Evolutionary conservation across 768 basidiomycete genomes (phyloP), one percentile per base, ranked within the genome.

Genomic region (Termitomyces sp.): DNA sequence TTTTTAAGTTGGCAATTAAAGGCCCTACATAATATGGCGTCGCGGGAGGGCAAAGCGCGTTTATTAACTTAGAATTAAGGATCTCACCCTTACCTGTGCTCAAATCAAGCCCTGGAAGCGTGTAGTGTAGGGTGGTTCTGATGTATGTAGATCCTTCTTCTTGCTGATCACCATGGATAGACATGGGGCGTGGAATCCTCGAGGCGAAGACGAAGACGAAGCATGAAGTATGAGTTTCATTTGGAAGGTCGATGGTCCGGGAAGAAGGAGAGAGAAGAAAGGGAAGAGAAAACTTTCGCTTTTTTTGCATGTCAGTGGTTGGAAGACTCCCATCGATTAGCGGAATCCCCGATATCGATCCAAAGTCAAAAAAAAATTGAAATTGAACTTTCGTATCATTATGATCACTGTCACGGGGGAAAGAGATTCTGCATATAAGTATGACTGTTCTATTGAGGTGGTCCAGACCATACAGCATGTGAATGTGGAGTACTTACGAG

Each of bases 161-260:
- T 44, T 24, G 22, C 4, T 24, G 22, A 3, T 34, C 2, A 16
- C 5, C 6, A 30, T 30, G 45, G 45, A n/a, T 46, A 12, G 9
- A 8, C 22, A 33, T n/a, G 30, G n/a, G 44, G 30, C 58, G 55
- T 60, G 59, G 43, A 18, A 14, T 54, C 59, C 59, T 56, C 55
- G 59, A 60, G 59, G 59, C 52, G 39, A 26, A n/a, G 34, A 9
- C 22, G 44, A 34, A 27, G 34, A 16, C 16, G 44, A 55, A 55
- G 54, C 32, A 39, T 14, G 49, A 37, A 50, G 33, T 22, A 36
- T 36, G 34, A 34, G 34, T 39, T n/a, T n/a, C n/a, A n/a, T n/a
- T 26, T 39, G 24, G 12, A 18, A 27, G 10, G 39, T 18, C n/a
- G 26, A 27, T 52, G 26, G 37, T 26, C 26, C 22, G 10, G 18